Conservation (phyloP, 331 rosid genomes). For the Malus hybrid region DNA sequence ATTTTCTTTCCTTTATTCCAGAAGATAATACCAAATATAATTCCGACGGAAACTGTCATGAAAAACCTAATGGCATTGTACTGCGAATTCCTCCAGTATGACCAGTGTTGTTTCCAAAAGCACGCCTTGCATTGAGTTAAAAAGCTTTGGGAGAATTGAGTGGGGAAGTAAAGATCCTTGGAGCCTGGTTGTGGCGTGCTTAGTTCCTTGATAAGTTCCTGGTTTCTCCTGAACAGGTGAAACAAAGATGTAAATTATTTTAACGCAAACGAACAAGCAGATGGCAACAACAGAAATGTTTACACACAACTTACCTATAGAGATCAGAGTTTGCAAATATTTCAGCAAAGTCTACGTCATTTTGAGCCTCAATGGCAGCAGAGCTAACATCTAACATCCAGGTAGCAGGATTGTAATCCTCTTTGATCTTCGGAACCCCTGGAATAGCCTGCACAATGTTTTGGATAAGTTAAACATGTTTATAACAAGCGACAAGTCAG, state of each 20-base stretch:
- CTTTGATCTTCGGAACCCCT: conserved; percentile 15
- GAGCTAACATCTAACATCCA: conserved; percentile 30
- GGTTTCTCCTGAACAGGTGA: conserved; percentile 11
- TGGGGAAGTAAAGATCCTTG: conserved; percentile 23
- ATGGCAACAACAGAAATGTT: not conserved
- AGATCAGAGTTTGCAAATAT: not conserved
- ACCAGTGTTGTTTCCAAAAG: conserved; percentile 32
- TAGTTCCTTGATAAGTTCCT: conserved; percentile 20
- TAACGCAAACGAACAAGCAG: not conserved
- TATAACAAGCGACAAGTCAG: no score
- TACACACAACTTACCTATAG: not conserved
- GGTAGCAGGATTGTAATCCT: conserved; percentile 24
- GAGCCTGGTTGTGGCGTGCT: conserved; percentile 19
- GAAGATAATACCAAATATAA: conserved; percentile 26
- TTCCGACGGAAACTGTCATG: conserved; percentile 6
- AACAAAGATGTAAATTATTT: not conserved
- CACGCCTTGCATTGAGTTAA: conserved; percentile 28
- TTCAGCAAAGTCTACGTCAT: conserved; percentile 18
- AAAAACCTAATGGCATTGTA: conserved; percentile 21
- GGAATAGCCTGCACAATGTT: conserved; percentile 14
- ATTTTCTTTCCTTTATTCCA: conserved; percentile 7
- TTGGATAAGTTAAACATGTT: not conserved
- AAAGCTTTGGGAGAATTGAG: conserved; percentile 18
- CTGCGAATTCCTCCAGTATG: conserved; percentile 27
- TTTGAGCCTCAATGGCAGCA: conserved; percentile 5